Percentiles rank a stretch among this genome's conserved stretches.
These are phyloP conservation scores for Pinguiococcus pyrenoidosus DNA, from an alignment of 108 stramenopile species.

Conservation along the genomic window DNA sequence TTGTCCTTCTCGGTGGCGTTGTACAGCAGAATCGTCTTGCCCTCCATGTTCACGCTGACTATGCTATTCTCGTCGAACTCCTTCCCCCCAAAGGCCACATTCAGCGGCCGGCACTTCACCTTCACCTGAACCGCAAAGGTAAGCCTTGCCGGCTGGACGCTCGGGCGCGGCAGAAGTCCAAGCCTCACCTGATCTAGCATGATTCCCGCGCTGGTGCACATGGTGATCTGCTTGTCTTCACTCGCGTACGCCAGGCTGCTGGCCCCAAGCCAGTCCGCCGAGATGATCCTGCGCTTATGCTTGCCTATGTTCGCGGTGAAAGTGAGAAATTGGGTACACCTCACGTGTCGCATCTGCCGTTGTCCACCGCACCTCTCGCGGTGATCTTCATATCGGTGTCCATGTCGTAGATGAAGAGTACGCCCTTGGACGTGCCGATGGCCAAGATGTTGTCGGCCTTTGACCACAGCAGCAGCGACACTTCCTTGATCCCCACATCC, in stretches of 20 bases:
- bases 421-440: constrained; percentile 14
- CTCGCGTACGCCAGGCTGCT: constrained; percentile 12
- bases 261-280: constrained; percentile 4
- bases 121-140: neutral
- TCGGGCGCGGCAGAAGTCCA: neutral
- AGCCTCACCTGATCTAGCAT: constrained; percentile 9
- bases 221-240: constrained; percentile 19
- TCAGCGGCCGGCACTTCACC: constrained; percentile 16
- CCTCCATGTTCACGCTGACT: constrained; percentile 20
- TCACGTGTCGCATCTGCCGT: too few relatives aligned
- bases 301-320: too few relatives aligned
- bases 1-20: too few relatives aligned
- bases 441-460: constrained; percentile 16
- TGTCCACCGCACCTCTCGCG: too few relatives aligned
- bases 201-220: constrained; percentile 3
- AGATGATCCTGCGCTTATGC: constrained; percentile 17
- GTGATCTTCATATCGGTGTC: constrained; percentile 10
- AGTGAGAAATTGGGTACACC: too few relatives aligned
- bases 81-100: constrained; percentile 16
- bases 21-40: too few relatives aligned
- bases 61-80: constrained; percentile 16
- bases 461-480: constrained; percentile 14
- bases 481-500: constrained; percentile 19
- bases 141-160: too few relatives aligned
- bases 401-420: constrained; percentile 12